Evolutionary conservation across 2,329 filamentous ascomycete genomes (phyloP), one percentile per base, ranked within the genome.

Genomic region (Geoglossum cookeanum): DNA sequence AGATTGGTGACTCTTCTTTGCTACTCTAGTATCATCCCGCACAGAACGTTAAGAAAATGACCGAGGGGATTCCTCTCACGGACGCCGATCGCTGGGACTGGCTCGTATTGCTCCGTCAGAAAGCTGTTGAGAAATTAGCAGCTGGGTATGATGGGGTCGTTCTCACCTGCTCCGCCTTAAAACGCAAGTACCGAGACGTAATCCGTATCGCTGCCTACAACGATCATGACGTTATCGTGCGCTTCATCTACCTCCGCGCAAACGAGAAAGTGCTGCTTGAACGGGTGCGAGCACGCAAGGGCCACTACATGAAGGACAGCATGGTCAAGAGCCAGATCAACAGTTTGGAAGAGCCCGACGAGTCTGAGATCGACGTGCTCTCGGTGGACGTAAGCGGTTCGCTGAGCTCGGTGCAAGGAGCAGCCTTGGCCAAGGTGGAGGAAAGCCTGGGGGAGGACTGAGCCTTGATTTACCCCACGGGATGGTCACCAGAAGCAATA

Each of bases 61-160:
- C 79, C 66, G 77, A 77, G 63, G 87, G 87, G 63, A 83, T 81
- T 58, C 89, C 92, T 1, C 77, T 98, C 39, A 94, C 86, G 58
- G 92, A 98, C 67, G 84, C 83, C 59, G 92, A 98, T 71, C 85
- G 92, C 61, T 97, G 92, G 92, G 91, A 96, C 73, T 98, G 92
- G 92, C 81, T 98, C 61, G 87, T 84, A 52, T 75, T 76, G 11
- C 77, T 92, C 13, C 85, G 87, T 61, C 79, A 87, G 62, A 83
- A 82, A 65, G 79, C 81, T 5, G 74, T 82, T 57, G 70, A 71
- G 56, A 73, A 73, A 55, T 73, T 85, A 59, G 71, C 74, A 57
- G 60, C 62, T 53, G 80, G 81, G 42, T 75, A 78, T 17, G 72
- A 77, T 33, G 84, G 88, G 54, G 92, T 96, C n/a, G 87, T 98